phyloP scores from a whole-genome alignment of 2,329 filamentous ascomycete genomes.

The Raffaelea deltoideospora region DNA sequence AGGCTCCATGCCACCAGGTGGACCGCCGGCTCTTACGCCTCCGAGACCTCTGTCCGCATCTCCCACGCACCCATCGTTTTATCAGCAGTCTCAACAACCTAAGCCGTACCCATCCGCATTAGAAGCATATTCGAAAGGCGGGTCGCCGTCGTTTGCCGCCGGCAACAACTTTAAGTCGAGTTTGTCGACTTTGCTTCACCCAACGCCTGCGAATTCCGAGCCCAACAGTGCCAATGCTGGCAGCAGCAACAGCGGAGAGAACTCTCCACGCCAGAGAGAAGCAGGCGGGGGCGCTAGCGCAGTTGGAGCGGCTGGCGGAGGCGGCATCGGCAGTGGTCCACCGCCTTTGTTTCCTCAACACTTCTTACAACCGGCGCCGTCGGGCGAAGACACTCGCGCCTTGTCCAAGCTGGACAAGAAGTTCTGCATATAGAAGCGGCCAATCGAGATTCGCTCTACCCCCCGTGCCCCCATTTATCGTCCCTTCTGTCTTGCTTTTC shows the following conservation, averaged over 20 bases:
- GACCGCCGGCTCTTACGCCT: constrained; percentile 3
- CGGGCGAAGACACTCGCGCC: constrained; percentile 10
- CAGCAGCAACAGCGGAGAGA: constrained; percentile 25
- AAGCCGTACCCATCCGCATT: constrained; percentile 14
- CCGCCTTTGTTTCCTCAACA: constrained; percentile 3
- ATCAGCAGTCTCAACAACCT: constrained; percentile 15
- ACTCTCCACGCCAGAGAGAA: constrained; percentile 28
- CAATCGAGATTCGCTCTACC: too few relatives aligned
- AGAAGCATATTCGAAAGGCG: constrained; percentile 13
- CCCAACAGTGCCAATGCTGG: constrained; percentile 20
- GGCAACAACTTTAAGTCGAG: constrained; percentile 24
- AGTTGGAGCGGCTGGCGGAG: not conserved
- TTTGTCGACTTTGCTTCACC: constrained; percentile 33
- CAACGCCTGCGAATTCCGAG: constrained; percentile 29
- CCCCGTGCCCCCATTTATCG: too few relatives aligned
- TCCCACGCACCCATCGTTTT: constrained; percentile 5
- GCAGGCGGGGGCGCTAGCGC: not conserved
- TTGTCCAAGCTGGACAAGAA: constrained; percentile 13
- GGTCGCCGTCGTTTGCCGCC: not conserved
- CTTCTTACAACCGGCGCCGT: constrained; percentile 9
- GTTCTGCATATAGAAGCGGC: constrained; percentile 11
- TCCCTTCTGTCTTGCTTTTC: too few relatives aligned
- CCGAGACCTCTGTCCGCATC: constrained; percentile 2
- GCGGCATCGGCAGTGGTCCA: not conserved
- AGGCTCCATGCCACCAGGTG: not conserved